phyloP scores from a whole-genome alignment of 2,329 filamentous ascomycete genomes.

The Lecanicillium sp. region DNA sequence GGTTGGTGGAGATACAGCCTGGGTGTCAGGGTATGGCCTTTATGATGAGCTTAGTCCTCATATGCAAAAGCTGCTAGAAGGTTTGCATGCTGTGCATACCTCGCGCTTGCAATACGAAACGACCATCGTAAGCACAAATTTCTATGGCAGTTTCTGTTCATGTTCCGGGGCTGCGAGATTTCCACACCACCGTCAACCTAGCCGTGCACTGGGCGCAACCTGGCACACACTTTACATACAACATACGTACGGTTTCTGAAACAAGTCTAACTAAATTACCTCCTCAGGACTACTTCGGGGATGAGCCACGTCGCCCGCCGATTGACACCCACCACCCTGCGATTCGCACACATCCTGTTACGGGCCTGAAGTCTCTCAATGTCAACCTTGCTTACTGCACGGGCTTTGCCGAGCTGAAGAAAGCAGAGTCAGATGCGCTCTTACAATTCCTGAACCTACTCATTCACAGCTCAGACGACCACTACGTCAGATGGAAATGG shows the following conservation, averaged over 20 bases:
- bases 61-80: conserved; percentile 33
- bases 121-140: conserved; percentile 20
- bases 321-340: conserved; percentile 41
- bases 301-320: conserved; percentile 32
- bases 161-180: too few relatives aligned
- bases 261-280: neutral
- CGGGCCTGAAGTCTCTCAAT: conserved; percentile 36
- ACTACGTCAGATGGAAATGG: conserved; percentile 43
- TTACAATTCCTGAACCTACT: conserved; percentile 38
- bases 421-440: conserved; percentile 36
- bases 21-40: conserved; percentile 37
- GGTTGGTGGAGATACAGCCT: conserved; percentile 39
- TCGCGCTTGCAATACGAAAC: conserved; percentile 39
- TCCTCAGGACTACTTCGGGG: conserved; percentile 29
- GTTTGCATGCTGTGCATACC: conserved; percentile 36
- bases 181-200: too few relatives aligned
- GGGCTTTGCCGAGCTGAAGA: conserved; percentile 41
- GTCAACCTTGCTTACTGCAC: conserved; percentile 39
- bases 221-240: neutral
- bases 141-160: neutral
- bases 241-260: too few relatives aligned
- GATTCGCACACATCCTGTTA: conserved; percentile 40
- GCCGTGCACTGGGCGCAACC: neutral
- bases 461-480: conserved; percentile 41
- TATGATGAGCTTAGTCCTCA: conserved; percentile 36